Percentiles rank a stretch among this genome's conserved stretches.
Evolutionary conservation across 2,329 filamentous ascomycete genomes (phyloP).

Genomic region (Samsoniella hepiali): DNA sequence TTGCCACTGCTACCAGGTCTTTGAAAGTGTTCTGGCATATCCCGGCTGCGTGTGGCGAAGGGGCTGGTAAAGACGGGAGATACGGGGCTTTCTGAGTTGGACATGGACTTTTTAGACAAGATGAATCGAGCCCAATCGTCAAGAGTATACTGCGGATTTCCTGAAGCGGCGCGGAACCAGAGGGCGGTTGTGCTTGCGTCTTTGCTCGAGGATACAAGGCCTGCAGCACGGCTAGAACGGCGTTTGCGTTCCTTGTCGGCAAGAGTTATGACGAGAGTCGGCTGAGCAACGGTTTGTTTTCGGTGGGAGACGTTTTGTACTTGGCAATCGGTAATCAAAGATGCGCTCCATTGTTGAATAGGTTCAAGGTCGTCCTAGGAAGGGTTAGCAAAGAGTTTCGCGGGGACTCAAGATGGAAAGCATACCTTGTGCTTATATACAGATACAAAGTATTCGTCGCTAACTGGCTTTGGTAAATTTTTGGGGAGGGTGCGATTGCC

Average conservation of each 20-base stretch:
- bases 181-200: constrained; percentile 48
- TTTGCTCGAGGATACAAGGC: constrained; percentile 49
- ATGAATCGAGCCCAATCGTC: constrained; percentile 60
- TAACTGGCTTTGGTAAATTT: constrained; percentile 30
- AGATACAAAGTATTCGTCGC: constrained; percentile 47
- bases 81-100: constrained; percentile 51
- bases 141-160: constrained; percentile 50
- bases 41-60: constrained; percentile 43
- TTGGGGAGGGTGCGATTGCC: constrained; percentile 38
- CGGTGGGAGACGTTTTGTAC: constrained; percentile 58
- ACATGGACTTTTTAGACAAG: constrained; percentile 41
- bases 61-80: constrained; percentile 55
- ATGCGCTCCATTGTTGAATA: constrained; percentile 51
- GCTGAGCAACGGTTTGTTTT: constrained; percentile 57
- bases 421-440: constrained; percentile 57
- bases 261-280: constrained; percentile 57
- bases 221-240: constrained; percentile 60
- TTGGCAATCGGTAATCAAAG: constrained; percentile 53
- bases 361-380: constrained; percentile 52
- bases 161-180: constrained; percentile 53
- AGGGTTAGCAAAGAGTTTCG: constrained; percentile 19
- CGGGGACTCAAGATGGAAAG: not conserved
- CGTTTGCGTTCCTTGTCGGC: constrained; percentile 61
- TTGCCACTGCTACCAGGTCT: constrained; percentile 43
- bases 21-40: constrained; percentile 40